These are phyloP conservation scores for Crithidia bombi DNA, from an alignment of 208 protist species.

Conservation along the genomic window DNA sequence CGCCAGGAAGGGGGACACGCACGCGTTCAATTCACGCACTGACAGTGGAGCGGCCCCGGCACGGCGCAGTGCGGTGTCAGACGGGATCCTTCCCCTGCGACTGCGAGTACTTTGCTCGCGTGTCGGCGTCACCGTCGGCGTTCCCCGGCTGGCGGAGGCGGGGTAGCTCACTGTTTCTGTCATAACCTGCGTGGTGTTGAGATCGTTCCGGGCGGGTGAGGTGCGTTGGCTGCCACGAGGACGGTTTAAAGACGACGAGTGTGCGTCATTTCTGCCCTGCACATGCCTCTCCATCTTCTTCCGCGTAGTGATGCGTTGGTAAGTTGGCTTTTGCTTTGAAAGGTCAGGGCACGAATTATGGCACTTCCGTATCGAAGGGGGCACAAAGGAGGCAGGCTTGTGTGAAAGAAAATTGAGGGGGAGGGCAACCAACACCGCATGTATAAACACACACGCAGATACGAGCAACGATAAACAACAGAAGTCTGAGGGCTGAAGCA, in stretches of 20 bases:
- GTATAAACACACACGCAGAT: too few species aligned
- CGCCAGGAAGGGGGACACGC: not conserved
- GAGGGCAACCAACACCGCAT: too few species aligned
- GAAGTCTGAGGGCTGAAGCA: too few species aligned
- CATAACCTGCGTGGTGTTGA: constrained; percentile 11
- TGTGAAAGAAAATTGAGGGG: too few species aligned
- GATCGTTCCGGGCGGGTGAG: not conserved
- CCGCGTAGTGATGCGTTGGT: too few species aligned
- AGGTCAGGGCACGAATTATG: too few species aligned
- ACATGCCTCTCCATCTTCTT: not conserved
- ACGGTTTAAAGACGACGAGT: not conserved
- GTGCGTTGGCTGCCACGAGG: not conserved
- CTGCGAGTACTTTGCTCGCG: not conserved
- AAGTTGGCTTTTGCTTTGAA: too few species aligned
- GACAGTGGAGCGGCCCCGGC: constrained; percentile 6
- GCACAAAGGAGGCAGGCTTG: too few species aligned
- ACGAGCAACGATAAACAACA: too few species aligned
- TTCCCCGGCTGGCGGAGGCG: constrained; percentile 1
- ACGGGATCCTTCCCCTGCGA: not conserved
- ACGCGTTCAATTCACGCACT: constrained; percentile 5
- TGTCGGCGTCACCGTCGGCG: not conserved
- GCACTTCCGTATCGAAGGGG: too few species aligned
- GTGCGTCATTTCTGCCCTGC: not conserved
- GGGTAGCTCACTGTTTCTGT: constrained; percentile 1
- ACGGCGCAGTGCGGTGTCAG: not conserved